Evolutionary conservation across 495 filamentous ascomycete genomes (phyloP), one percentile per base, ranked within the genome.

Genomic region (Mycothermus thermophilus): DNA sequence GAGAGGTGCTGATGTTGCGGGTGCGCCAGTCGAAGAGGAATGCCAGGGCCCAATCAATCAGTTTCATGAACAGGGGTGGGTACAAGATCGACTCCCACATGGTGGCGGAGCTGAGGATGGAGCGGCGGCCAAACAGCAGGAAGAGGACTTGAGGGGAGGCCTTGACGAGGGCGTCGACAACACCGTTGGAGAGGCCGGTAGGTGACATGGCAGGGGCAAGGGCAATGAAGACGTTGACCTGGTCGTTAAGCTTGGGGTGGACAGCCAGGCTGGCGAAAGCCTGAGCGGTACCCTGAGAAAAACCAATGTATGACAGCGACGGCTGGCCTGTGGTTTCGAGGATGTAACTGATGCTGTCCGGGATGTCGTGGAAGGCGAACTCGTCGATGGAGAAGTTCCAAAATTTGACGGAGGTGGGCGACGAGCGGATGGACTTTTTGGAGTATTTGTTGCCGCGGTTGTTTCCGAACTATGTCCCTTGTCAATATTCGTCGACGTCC

Each of bases 321-420:
- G 69, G 66, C 49, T 90, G 82, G 24, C 62, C 62, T 0, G 90
- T 95, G 15, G 83, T 83, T 24, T 75, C 71, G 22, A 97, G 74
- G 33, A 97, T 82, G 53, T 97, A 95, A 32, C 73, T 63, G 52
- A 97, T 95, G 44, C 77, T 86, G 56, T 96, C 79, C 3, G 90
- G 90, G 34, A 97, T 94, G 60, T 97, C 90, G 48, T 94, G 74
- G 52, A 97, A 93, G 27, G 90, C 90, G 55, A 97, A 97, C 54
- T 97, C 79, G 49, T 97, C 90, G 48, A 97, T 93, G 8, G 81
- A 92, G 41, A 96, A 97, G 58, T 95, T 74, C 90, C 90, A 97
- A 49, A 97, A 97, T 19, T 74, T 66, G 21, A 69, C 71, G 1
- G 79, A 76, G 6, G 72, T 73, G 0, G 90, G 86, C 5, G 85